Evolutionary conservation across 2,329 filamentous ascomycete genomes (phyloP), one percentile per base, ranked within the genome.

Genomic region (Diplodia mutila): DNA sequence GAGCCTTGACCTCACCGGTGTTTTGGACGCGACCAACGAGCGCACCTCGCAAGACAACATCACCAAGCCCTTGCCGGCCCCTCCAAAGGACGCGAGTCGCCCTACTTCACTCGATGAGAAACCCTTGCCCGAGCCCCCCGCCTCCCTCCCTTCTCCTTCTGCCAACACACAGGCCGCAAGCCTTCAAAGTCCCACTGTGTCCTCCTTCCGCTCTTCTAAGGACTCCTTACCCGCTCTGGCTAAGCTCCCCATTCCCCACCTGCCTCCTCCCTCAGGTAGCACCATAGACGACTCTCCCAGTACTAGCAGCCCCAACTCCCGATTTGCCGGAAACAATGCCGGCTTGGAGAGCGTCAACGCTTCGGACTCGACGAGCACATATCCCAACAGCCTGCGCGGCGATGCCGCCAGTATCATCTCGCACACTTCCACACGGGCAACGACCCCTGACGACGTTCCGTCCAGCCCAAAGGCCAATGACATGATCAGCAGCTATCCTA

Each of bases 321-420:
- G 71, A 21, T 74, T 74, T 54, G 76, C 76, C 52, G 68, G 70
- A 7, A 75, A 74, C 34, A 69, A 73, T 52, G 34, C 68, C 18
- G 71, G 74, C 21, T 73, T 74, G 11, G 90, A 91, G 69, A 93
- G 89, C 70, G 86, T 93, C 71, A 89, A 90, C 48, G 87, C 89
- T 8, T 93, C 90, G 2, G 92, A 90, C 66, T 94, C 91, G 69
- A 90, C 87, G 73, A 92, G 89, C 76, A 94, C 92, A 3, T 94
- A 91, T 72, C 83, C 90, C 63, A 93, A 90, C 81, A 87, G 84
- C 72, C 80, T 85, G 67, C 89, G 91, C 37, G 91, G 93, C 72
- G 97, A 93, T 0, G 92, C 94, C 74, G 87, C 87, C 57, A 97
- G 92, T 77, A 84, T 92, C 34, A 77, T 93, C 1, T 97, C 94